Evolutionary conservation across 441 rosid species (phyloP).

Genomic region (Populus hybrid): DNA sequence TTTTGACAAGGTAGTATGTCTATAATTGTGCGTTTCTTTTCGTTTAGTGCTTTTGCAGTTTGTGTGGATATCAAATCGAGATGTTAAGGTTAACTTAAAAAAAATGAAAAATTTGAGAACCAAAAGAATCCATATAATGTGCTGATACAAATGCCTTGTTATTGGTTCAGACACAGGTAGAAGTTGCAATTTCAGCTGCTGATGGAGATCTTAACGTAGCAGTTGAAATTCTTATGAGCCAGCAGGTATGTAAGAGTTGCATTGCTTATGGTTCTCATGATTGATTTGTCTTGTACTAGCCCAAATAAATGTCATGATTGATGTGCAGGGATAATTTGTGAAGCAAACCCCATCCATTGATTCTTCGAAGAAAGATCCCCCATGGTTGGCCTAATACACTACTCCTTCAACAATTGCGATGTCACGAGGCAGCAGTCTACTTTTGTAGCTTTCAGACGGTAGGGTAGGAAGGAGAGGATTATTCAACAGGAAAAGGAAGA

Average conservation of each 20-base stretch:
- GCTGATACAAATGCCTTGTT: conserved; percentile 3
- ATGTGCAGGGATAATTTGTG: conserved; percentile 34
- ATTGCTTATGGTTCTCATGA: neutral
- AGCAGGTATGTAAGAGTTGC: conserved; percentile 44
- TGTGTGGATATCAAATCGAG: neutral
- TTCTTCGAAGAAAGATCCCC: neutral
- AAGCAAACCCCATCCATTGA: neutral
- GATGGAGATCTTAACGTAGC: conserved; percentile 88
- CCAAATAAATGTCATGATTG: neutral
- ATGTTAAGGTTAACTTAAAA: neutral
- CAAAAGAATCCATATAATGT: neutral
- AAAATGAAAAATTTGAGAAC: neutral
- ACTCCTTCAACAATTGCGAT: neutral
- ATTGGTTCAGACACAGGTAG: conserved; percentile 82
- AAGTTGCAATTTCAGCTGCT: conserved; percentile 92
- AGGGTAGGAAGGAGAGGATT: neutral
- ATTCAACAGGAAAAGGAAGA: neutral
- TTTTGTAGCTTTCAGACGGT: neutral
- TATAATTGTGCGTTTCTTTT: neutral
- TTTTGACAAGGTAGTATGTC: conserved; percentile 68
- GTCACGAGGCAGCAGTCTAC: neutral
- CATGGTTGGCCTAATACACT: neutral
- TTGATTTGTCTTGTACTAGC: conserved; percentile 4
- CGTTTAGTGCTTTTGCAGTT: neutral
- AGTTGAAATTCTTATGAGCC: conserved; percentile 93